Evolutionary conservation across 257 asterid species (phyloP).

Genomic region (Solanum tarapatanum): DNA sequence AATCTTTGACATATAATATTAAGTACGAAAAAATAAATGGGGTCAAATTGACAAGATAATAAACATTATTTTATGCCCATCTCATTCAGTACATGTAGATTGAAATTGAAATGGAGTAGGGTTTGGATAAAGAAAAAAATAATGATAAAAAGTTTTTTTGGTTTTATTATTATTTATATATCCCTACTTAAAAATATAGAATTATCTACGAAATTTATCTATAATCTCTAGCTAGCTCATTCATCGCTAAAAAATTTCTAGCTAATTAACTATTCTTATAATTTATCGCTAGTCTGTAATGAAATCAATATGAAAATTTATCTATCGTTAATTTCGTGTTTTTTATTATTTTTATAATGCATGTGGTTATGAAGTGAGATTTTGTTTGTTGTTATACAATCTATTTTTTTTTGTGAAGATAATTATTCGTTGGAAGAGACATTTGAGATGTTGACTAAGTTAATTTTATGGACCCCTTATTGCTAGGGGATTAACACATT

Average conservation of each 20-base stretch:
- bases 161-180: background rate
- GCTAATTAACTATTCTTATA: background rate
- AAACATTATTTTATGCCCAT: background rate
- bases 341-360: background rate
- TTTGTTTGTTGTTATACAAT: slow-evolving; percentile 9
- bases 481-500: slow-evolving; percentile 15
- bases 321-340: background rate
- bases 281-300: background rate
- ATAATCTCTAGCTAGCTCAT: background rate
- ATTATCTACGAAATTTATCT: background rate
- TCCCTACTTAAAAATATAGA: background rate
- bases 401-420: background rate
- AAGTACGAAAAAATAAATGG: background rate
- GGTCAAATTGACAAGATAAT: background rate
- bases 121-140: slow-evolving; percentile 3
- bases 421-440: slow-evolving; percentile 12
- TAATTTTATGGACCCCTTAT: slow-evolving; percentile 30
- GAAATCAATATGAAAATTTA: background rate
- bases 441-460: slow-evolving; percentile 26
- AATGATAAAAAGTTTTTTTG: background rate
- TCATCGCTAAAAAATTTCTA: background rate
- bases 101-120: background rate
- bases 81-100: slow-evolving; percentile 5
- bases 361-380: slow-evolving; percentile 29
- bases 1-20: background rate